phyloP scores from a whole-genome alignment of 2,329 filamentous ascomycete species.

The Arthrobotrys musiformis region DNA sequence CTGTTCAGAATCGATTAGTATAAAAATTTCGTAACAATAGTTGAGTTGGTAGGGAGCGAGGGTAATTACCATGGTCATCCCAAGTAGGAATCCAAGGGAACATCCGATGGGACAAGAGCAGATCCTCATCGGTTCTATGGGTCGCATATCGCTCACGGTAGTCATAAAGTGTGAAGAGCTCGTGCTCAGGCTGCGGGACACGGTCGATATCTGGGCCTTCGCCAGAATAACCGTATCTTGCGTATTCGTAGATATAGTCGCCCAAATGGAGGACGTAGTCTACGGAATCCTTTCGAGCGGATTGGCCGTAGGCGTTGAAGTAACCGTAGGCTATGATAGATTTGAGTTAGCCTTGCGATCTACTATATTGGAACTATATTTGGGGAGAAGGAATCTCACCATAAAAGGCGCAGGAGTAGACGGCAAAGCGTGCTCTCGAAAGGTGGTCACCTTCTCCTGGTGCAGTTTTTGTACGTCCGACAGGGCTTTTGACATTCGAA shows the following conservation, averaged over 20 bases:
- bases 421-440: constrained; percentile 72
- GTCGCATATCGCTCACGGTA: constrained; percentile 71
- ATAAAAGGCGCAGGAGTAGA: constrained; percentile 78
- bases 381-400: constrained; percentile 63
- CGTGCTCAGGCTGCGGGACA: constrained; percentile 67
- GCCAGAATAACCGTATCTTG: constrained; percentile 64
- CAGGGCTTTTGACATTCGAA: constrained; percentile 70
- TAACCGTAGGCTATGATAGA: constrained; percentile 66
- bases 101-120: constrained; percentile 68
- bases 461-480: constrained; percentile 77
- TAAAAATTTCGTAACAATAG: constrained; percentile 27
- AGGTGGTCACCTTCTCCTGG: constrained; percentile 65
- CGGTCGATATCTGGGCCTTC: constrained; percentile 67
- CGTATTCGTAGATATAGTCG: constrained; percentile 66
- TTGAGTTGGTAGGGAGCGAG: not conserved
- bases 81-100: constrained; percentile 74
- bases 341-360: not conserved
- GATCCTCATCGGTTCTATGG: constrained; percentile 72
- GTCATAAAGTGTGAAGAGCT: constrained; percentile 67
- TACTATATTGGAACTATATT: not conserved
- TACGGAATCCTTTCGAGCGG: constrained; percentile 70
- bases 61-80: constrained; percentile 69
- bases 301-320: constrained; percentile 72
- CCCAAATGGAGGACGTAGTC: constrained; percentile 72
- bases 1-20: constrained; percentile 59